Evolutionary conservation across 106 monocot species (phyloP).

Genomic region (Dendrobium huoshanense): DNA sequence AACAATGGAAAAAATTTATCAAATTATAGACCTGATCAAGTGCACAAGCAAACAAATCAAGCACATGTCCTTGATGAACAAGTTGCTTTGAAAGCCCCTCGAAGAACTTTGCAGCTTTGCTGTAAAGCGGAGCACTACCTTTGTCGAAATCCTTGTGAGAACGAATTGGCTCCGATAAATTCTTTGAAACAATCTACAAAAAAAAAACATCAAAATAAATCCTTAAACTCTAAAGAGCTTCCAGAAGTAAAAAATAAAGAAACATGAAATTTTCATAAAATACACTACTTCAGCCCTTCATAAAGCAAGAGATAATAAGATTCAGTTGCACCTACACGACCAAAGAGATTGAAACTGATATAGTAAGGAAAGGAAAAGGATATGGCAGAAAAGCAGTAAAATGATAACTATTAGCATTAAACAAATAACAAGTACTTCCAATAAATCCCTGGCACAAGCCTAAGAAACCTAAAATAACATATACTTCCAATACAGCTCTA

Average conservation of each 20-base stretch:
- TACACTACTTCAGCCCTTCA: background rate
- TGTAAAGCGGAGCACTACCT: constrained; percentile 61
- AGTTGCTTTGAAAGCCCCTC: constrained; percentile 91
- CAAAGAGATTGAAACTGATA: background rate
- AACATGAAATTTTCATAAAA: background rate
- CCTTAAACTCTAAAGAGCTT: background rate
- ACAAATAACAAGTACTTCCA: background rate
- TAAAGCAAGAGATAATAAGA: background rate
- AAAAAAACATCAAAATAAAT: background rate
- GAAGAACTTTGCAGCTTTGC: constrained; percentile 85
- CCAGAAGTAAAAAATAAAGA: background rate
- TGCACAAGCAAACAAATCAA: constrained; percentile 98
- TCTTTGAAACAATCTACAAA: constrained; percentile 82
- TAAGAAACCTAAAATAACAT: background rate
- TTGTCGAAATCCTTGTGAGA: constrained; percentile 97
- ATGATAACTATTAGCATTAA: background rate
- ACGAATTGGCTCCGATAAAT: constrained; percentile 86
- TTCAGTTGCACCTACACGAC: background rate
- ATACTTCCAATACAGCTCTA: background rate
- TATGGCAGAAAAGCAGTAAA: background rate
- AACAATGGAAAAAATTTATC: background rate
- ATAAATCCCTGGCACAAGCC: background rate
- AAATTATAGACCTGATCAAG: constrained; percentile 72
- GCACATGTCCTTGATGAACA: constrained; percentile 96
- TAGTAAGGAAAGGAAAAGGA: background rate